phyloP scores from a whole-genome alignment of 352 stramenopile species.

The Thalassiosira livingstoniorum region DNA sequence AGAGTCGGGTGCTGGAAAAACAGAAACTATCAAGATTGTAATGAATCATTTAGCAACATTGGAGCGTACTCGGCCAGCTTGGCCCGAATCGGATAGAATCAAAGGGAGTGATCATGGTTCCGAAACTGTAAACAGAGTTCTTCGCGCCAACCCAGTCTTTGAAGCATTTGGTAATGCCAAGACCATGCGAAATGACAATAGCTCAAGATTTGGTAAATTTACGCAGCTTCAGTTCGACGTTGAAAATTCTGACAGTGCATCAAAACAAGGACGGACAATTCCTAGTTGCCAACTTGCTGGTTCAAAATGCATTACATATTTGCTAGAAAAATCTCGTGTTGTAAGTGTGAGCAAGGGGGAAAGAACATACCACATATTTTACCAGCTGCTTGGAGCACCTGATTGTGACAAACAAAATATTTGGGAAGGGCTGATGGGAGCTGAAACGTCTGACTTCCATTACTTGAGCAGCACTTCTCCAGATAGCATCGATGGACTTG shows the following conservation, averaged over 20 bases:
- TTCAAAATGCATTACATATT: constrained; percentile 89
- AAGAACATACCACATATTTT: constrained; percentile 98
- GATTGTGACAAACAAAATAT: constrained; percentile 77
- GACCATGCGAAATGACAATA: constrained; percentile 96
- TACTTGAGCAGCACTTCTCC: constrained; percentile 72
- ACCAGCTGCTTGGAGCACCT: constrained; percentile 89
- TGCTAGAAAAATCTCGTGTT: constrained; percentile 96
- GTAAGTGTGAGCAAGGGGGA: constrained; percentile 94
- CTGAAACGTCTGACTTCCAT: constrained; percentile 65
- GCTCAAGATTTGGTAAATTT: constrained; percentile 95
- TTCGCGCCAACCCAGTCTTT: constrained; percentile 84
- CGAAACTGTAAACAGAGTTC: constrained; percentile 84
- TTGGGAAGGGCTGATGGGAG: constrained; percentile 76
- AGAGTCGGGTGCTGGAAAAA: constrained; percentile 90
- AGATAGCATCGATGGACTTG: constrained; percentile 73
- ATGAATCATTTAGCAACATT: constrained; percentile 94
- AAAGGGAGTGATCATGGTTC: constrained; percentile 82
- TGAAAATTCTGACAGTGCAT: constrained; percentile 51
- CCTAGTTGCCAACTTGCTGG: constrained; percentile 71
- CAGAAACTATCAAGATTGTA: constrained; percentile 95
- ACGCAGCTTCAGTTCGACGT: constrained; percentile 94
- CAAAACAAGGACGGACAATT: constrained; percentile 37
- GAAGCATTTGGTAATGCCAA: constrained; percentile 97
- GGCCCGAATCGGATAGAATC: constrained; percentile 89
- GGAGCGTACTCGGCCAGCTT: constrained; percentile 87